These are phyloP conservation scores for Scheffersomyces segobiensis DNA, from an alignment of 1,139 yeast species.

Conservation along the genomic window DNA sequence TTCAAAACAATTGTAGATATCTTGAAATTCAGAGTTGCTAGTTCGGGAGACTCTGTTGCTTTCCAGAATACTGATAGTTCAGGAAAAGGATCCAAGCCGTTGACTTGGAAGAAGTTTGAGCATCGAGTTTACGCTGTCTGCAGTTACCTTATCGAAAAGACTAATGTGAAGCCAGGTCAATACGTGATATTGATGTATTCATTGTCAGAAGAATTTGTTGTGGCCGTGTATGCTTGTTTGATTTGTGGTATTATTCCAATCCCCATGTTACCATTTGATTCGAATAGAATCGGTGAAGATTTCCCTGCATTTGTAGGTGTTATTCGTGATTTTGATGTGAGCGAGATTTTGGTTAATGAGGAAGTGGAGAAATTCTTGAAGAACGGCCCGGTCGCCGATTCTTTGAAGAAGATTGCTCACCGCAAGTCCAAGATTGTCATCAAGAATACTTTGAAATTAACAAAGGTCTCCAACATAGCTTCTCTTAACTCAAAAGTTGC, in stretches of 20 bases:
- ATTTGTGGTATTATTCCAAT: slow-evolving; percentile 77
- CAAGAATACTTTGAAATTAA: slow-evolving; percentile 68
- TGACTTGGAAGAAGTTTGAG: slow-evolving; percentile 88
- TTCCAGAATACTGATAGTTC: slow-evolving; percentile 62
- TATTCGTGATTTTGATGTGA: slow-evolving; percentile 68
- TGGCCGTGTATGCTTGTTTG: slow-evolving; percentile 85
- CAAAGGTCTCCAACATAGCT: slow-evolving; percentile 55
- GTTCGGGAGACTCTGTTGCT: slow-evolving; percentile 80
- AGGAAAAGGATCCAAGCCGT: slow-evolving; percentile 53
- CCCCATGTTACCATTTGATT: slow-evolving; percentile 77
- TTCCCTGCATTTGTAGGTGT: slow-evolving; percentile 66
- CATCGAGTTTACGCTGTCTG: slow-evolving; percentile 73
- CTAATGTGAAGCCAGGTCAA: slow-evolving; percentile 62
- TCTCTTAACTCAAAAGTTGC: slow-evolving; percentile 47
- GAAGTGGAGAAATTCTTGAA: slow-evolving; percentile 75
- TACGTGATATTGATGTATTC: slow-evolving; percentile 81
- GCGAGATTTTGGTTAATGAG: slow-evolving; percentile 72
- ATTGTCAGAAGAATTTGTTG: slow-evolving; percentile 81
- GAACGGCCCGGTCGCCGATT: slow-evolving; percentile 65
- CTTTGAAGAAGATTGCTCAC: slow-evolving; percentile 56
- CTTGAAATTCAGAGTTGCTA: slow-evolving; percentile 73
- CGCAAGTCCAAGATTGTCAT: slow-evolving; percentile 50
- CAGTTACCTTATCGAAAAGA: slow-evolving; percentile 54
- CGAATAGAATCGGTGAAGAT: slow-evolving; percentile 72
- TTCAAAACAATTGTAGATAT: slow-evolving; percentile 73